Evolutionary conservation across 345 rosid genomes (phyloP), one percentile per base, ranked within the genome.

Genomic region (Eucalyptus sideroxylon): DNA sequence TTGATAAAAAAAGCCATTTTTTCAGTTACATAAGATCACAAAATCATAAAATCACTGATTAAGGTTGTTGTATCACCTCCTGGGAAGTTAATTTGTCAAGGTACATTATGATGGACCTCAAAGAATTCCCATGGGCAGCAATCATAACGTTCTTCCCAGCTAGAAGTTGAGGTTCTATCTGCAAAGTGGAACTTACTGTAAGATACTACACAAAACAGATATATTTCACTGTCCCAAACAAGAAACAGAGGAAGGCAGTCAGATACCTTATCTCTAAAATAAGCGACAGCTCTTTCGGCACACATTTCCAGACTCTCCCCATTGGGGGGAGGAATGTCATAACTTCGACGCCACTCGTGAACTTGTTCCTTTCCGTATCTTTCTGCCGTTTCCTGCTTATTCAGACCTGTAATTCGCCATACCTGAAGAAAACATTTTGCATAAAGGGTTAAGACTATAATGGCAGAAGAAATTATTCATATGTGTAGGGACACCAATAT

Each of bases 241-340:
- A 56, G 56, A 53, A 30, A 87, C 55, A 67, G n/a, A 31, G 80
- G 88, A 90, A 87, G 81, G 56, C 47, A 51, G 59, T 86, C 82
- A 44, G 45, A 60, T 92, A 94, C 97, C 89, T 94, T 89, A 50
- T 96, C 96, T 91, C 47, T 92, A 89, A 93, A 93, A 91, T 94
- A 95, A 88, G 96, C 94, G 82, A 95, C 99, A 80, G 99, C 99
- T 94, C 99, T 95, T 91, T 95, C 91, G 88, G 99, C 99, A 87
- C 99, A 98, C 99, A 98, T 98, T 94, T 97, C 98, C 93, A 98
- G 95, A 92, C 99, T 98, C 94, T 98, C 99, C 11, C 99, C 99
- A 83, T 96, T 95, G 2, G 99, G 99, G 19, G 99, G 99, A 91
- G 98, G 99, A 83, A 94, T 98, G 89, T 96, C 97, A 91, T 95